Conservation (phyloP, 306 rosid species). For the Castanopsis chinensis region DNA sequence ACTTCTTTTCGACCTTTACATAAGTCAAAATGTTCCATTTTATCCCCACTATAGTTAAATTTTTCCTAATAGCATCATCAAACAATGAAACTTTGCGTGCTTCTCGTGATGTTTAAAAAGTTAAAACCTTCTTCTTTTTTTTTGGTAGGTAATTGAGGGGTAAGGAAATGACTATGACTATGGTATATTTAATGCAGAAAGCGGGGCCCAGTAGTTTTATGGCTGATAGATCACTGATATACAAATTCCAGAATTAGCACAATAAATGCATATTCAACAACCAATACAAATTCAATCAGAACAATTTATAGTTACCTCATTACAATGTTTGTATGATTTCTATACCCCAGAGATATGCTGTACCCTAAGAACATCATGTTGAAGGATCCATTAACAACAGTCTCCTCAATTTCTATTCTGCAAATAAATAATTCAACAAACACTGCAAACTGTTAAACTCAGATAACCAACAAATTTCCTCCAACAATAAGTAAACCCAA, state of each 20-base stretch:
- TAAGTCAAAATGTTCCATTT: background rate
- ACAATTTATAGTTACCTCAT: constrained; percentile 57
- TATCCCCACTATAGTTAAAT: background rate
- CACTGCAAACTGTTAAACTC: constrained; percentile 15
- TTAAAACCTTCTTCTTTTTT: background rate
- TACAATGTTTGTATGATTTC: constrained; percentile 74
- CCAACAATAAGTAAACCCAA: background rate
- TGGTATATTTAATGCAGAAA: background rate
- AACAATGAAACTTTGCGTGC: background rate
- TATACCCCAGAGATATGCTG: constrained; percentile 77
- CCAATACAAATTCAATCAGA: background rate
- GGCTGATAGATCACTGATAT: background rate
- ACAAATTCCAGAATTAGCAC: background rate
- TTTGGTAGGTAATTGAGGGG: too few relatives aligned
- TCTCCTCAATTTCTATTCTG: constrained; percentile 96
- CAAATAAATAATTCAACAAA: constrained; percentile 4
- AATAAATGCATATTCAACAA: background rate
- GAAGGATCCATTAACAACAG: constrained; percentile 80
- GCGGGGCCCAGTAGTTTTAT: background rate
- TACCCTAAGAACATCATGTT: constrained; percentile 81
- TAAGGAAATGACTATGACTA: too few relatives aligned
- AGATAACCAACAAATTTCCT: background rate
- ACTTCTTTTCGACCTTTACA: background rate
- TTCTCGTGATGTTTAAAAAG: background rate
- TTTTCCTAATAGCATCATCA: background rate